Percentiles rank a stretch among this genome's conserved stretches.
Evolutionary conservation across 2,329 filamentous ascomycete genomes (phyloP).

Genomic region (Daldinia sp.): DNA sequence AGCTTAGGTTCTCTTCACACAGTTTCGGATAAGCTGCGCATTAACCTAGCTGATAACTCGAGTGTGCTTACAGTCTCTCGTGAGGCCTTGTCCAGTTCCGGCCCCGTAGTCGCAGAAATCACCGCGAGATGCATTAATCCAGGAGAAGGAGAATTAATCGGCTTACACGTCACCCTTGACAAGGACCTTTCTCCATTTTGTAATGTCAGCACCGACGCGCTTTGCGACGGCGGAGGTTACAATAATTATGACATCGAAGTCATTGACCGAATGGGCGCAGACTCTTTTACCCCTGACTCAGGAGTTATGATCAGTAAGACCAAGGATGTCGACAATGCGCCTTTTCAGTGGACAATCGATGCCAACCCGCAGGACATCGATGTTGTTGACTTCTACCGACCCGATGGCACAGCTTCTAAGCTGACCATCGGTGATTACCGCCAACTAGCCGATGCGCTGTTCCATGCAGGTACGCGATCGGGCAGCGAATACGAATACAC

Average conservation of each 20-base stretch:
- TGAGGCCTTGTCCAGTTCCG: conserved; percentile 57
- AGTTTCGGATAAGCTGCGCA: conserved; percentile 65
- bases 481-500: conserved; percentile 63
- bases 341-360: conserved; percentile 68
- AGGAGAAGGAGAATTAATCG: conserved; percentile 56
- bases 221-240: conserved; percentile 65
- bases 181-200: conserved; percentile 60
- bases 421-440: conserved; percentile 66
- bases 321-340: conserved; percentile 57
- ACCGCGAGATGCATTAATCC: conserved; percentile 62
- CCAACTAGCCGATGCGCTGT: conserved; percentile 65
- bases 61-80: conserved; percentile 61
- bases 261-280: conserved; percentile 65
- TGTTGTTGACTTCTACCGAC: conserved; percentile 62
- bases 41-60: conserved; percentile 60
- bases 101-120: conserved; percentile 59
- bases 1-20: conserved; percentile 66
- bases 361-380: conserved; percentile 66
- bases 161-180: conserved; percentile 61
- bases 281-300: conserved; percentile 64
- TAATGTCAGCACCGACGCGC: conserved; percentile 55
- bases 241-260: conserved; percentile 66
- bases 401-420: conserved; percentile 61
- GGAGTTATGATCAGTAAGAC: conserved; percentile 68
- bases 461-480: conserved; percentile 65